phyloP scores from a whole-genome alignment of 768 basidiomycete genomes.

The Tylopilus vinaceipallidus region DNA sequence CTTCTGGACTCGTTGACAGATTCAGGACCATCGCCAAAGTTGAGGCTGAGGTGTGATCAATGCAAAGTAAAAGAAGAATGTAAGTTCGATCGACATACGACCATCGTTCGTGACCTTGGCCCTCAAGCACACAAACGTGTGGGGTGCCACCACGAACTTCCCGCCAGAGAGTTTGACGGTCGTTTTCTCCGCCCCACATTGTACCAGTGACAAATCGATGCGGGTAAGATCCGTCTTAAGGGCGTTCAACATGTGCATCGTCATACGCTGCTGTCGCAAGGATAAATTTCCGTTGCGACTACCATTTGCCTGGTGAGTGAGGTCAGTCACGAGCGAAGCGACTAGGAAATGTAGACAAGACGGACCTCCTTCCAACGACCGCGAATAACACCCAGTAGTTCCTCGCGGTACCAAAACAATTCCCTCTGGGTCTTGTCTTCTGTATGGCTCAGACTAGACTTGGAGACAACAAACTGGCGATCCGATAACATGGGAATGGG shows the following conservation, averaged over 20 bases:
- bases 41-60: conserved; percentile 40
- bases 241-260: conserved; percentile 74
- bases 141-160: conserved; percentile 50
- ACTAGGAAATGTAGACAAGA: background rate
- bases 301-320: conserved; percentile 63
- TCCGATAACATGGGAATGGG: conserved; percentile 85
- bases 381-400: conserved; percentile 64
- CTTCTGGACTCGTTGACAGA: conserved; percentile 53
- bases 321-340: background rate
- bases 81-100: conserved; percentile 43
- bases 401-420: conserved; percentile 96
- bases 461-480: conserved; percentile 87
- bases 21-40: conserved; percentile 53
- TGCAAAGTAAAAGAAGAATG: background rate
- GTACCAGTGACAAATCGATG: conserved; percentile 52
- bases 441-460: conserved; percentile 55
- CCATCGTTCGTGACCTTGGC: conserved; percentile 62
- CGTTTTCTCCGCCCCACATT: conserved; percentile 26
- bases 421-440: conserved; percentile 70
- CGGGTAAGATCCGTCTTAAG: conserved; percentile 66
- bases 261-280: conserved; percentile 75
- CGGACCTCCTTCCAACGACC: conserved; percentile 86
- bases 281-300: conserved; percentile 73
- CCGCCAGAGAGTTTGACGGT: conserved; percentile 24
- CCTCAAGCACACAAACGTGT: conserved; percentile 63